Evolutionary conservation across 2,329 filamentous ascomycete species (phyloP), one percentile per base, ranked within the genome.

Genomic region (Colletotrichum melonis): DNA sequence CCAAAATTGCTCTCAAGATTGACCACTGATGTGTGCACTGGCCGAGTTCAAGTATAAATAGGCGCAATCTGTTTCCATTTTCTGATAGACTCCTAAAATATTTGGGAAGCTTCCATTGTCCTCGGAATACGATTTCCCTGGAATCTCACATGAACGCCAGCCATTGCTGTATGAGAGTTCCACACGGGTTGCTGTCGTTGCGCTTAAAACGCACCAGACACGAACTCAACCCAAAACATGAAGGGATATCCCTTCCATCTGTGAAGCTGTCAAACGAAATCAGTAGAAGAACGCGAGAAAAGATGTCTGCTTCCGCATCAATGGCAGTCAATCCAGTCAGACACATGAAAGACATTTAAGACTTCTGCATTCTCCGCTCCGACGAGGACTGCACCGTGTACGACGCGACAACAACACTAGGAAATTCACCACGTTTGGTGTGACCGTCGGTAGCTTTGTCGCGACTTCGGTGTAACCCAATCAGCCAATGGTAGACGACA

Each of bases 161-260:
- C 11, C 6, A 84, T 86, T 0, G 86, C 85, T 5, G 86, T 86
- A 0, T 87, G 82, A 0, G 75, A 78, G 30, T 78, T 86, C 69
- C 87, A 2, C 84, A 83, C n/a, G 85, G 84, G 6, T 83, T 79
- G 64, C 85, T 87, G 71, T 83, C 82, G 52, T 84, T 84, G 6
- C 86, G 78, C 86, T 85, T 87, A 8, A 83, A 88, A 78, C 89
- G 87, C 28, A 85, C 83, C 8, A 87, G 78, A 82, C 86, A 87
- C 16, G 38, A 42, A 42, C 38, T 42, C 38, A 8, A 42, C 38
- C 7, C 14, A 87, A 12, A 35, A 35, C 32, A 35, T 35, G 1
- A 82, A 82, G 72, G 88, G 83, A 5, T 88, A 82, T n/a, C 88
- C 78, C 65, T 83, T 84, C 4, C 82, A 84, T 0, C 85, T 84